A percentile compares a stretch with the other conserved stretches of the same genome.
These are phyloP conservation scores for Wickerhamiella galacta DNA, from an alignment of 805 yeast genomes.

Conservation along the genomic window DNA sequence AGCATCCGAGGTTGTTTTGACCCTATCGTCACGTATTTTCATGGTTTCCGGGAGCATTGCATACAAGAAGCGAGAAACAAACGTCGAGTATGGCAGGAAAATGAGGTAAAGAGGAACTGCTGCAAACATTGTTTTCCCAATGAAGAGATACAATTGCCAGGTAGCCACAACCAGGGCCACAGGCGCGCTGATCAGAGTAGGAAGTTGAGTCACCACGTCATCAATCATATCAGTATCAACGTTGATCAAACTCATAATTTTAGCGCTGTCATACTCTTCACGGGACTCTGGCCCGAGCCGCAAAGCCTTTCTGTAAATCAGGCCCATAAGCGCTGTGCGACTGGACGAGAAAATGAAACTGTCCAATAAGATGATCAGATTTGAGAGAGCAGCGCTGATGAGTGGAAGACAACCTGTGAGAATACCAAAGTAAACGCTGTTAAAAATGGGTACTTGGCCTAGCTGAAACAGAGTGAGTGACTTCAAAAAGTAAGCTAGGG, in stretches of 20 bases:
- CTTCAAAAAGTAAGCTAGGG: constrained; percentile 11
- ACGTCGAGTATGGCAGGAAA: constrained; percentile 62
- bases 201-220: constrained; percentile 55
- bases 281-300: constrained; percentile 48
- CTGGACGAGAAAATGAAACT: constrained; percentile 9
- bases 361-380: constrained; percentile 7
- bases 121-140: constrained; percentile 83
- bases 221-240: constrained; percentile 82
- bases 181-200: constrained; percentile 80
- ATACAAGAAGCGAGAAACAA: constrained; percentile 41
- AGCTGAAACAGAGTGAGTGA: constrained; percentile 8
- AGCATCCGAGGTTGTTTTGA: constrained; percentile 71
- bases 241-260: constrained; percentile 82
- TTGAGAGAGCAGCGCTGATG: constrained; percentile 8
- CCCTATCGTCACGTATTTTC: constrained; percentile 79
- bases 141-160: constrained; percentile 45
- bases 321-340: constrained; percentile 33
- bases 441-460: constrained; percentile 10
- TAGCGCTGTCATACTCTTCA: constrained; percentile 61
- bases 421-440: constrained; percentile 11
- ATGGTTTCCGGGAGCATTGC: constrained; percentile 60
- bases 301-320: constrained; percentile 57
- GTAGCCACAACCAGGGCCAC: constrained; percentile 65
- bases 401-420: constrained; percentile 13
- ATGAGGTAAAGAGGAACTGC: constrained; percentile 61